These are phyloP conservation scores for Helichrysum umbraculigerum DNA, from an alignment of 129 eudicot species.

Conservation along the genomic window DNA sequence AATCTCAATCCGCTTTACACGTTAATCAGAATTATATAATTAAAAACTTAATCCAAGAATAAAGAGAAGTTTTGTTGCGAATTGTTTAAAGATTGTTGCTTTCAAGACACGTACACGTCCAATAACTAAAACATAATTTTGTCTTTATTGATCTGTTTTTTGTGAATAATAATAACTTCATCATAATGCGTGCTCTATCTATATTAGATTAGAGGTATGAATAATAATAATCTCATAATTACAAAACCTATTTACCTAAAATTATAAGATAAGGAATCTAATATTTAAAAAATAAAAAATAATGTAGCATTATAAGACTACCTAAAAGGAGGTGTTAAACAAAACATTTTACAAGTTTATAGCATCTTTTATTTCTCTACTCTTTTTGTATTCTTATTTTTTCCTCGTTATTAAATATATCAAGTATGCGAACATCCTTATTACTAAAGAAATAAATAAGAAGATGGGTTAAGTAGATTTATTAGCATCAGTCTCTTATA, in stretches of 20 bases:
- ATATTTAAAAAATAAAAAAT: no score
- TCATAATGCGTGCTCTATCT: slow-evolving; percentile 27
- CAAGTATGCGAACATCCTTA: neutral
- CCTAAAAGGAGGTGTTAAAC: no score
- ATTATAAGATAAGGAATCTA: neutral
- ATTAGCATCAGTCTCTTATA: neutral
- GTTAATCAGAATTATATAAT: slow-evolving; percentile 14
- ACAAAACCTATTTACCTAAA: neutral
- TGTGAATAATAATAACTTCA: slow-evolving; percentile 35
- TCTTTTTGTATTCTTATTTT: no score
- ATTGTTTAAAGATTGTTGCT: slow-evolving; percentile 39
- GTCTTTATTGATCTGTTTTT: slow-evolving; percentile 33
- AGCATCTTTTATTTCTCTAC: neutral
- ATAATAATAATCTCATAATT: slow-evolving; percentile 2
- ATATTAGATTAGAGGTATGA: neutral
- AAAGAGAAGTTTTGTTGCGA: slow-evolving; percentile 37
- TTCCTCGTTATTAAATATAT: neutral
- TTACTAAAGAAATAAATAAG: neutral
- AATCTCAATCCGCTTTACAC: slow-evolving; percentile 26
- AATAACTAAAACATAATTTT: slow-evolving; percentile 23
- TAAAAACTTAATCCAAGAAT: slow-evolving; percentile 23
- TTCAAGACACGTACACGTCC: slow-evolving; percentile 27
- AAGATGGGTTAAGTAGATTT: neutral
- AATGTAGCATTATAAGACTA: no score
- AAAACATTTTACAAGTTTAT: no score